Percentiles rank a stretch among this genome's conserved stretches.
Conservation (phyloP, 1,284 basidiomycete species). For the Testicularia cyperi region DNA sequence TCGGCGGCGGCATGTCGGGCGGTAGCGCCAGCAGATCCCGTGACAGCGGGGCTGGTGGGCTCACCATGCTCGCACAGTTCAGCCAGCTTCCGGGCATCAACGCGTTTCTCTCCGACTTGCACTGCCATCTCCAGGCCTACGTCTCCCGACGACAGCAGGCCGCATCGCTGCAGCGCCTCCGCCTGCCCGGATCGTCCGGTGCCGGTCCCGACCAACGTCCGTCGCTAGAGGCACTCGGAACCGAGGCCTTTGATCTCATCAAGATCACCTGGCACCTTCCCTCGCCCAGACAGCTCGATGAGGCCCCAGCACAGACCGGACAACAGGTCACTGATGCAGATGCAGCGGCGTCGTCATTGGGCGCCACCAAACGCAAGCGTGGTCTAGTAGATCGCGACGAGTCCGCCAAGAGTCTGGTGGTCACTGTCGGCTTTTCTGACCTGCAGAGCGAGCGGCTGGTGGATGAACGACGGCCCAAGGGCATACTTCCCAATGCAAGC, state of each 20-base stretch:
- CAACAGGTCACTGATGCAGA: conserved; percentile 2
- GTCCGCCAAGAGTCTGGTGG: conserved; percentile 13
- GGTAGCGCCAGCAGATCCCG: conserved; percentile 12
- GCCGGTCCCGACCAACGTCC: background rate
- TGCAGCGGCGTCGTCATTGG: too few species aligned
- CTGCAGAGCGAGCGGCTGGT: conserved; percentile 32
- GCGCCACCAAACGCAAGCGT: conserved; percentile 9
- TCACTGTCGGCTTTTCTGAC: conserved; percentile 26
- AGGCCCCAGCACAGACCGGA: too few species aligned
- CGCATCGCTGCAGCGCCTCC: conserved; percentile 15
- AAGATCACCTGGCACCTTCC: conserved; percentile 37
- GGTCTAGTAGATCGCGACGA: conserved; percentile 15
- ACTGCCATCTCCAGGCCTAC: conserved; percentile 40
- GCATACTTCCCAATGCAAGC: conserved; percentile 3
- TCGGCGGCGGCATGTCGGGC: conserved; percentile 11
- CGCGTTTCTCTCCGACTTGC: conserved; percentile 33
- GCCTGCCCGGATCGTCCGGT: conserved; percentile 3
- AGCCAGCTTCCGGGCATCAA: conserved; percentile 28
- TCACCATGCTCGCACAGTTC: conserved; percentile 33
- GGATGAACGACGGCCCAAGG: conserved; percentile 19
- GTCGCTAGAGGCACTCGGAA: conserved; percentile 19
- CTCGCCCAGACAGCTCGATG: background rate
- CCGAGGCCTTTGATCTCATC: conserved; percentile 35
- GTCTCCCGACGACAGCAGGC: conserved; percentile 39
- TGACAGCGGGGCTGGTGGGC: conserved; percentile 26